These are phyloP conservation scores for Globisporangium parvum DNA, from an alignment of 352 stramenopile species.

Conservation along the genomic window DNA sequence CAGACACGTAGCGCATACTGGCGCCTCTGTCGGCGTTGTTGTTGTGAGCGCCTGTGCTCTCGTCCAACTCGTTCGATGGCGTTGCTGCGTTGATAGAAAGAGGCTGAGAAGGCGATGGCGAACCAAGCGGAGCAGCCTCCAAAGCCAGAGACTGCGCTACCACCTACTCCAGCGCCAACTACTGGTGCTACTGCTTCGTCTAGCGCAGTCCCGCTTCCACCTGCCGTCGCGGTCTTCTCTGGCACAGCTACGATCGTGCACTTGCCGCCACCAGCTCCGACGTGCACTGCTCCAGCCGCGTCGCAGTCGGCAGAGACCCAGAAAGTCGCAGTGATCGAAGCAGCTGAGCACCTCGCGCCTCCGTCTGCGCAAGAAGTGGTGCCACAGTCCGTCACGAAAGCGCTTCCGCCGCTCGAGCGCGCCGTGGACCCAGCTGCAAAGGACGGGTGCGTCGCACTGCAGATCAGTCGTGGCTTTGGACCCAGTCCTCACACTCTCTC, in stretches of 20 bases:
- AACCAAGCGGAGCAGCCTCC: constrained; percentile 4
- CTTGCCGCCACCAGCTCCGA: constrained; percentile 4
- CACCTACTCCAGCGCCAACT: neutral
- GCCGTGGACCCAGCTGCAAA: neutral
- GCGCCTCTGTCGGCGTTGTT: neutral
- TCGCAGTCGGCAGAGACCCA: constrained; percentile 2
- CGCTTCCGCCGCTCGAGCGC: constrained; percentile 2
- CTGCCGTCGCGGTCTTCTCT: constrained; percentile 17
- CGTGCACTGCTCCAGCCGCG: neutral
- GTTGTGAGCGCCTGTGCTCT: no score
- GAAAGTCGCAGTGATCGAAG: constrained; percentile 25
- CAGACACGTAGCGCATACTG: constrained; percentile 18
- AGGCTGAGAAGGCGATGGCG: constrained; percentile 16
- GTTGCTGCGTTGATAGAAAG: constrained; percentile 10
- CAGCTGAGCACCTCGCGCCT: constrained; percentile 20
- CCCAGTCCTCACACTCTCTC: neutral
- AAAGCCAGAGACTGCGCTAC: neutral
- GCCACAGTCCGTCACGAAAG: neutral
- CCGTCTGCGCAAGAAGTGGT: neutral
- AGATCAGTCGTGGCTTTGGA: neutral
- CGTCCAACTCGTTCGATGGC: no score
- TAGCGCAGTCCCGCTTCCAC: constrained; percentile 3
- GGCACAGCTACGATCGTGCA: constrained; percentile 2
- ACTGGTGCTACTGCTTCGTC: neutral
- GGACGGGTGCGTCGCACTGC: neutral